phyloP scores from a whole-genome alignment of 805 yeast species.

The Cyberlindnera xylosilytica region DNA sequence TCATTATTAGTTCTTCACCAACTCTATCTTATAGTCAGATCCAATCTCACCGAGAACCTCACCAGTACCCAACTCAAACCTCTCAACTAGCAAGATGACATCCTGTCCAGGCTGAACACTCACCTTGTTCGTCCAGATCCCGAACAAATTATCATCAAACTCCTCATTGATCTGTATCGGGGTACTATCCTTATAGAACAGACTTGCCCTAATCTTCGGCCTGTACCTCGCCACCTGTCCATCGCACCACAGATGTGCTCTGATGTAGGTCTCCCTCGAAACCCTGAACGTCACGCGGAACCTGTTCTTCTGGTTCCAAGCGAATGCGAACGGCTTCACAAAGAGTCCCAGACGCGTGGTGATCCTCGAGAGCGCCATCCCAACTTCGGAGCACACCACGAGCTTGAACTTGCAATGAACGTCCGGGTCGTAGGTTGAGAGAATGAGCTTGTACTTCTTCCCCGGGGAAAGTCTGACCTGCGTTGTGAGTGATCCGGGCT shows the following conservation, averaged over 20 bases:
- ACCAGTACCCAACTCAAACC: constrained; percentile 48
- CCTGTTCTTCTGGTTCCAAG: constrained; percentile 42
- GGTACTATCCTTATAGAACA: constrained; percentile 31
- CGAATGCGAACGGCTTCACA: constrained; percentile 23
- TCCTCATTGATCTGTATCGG: constrained; percentile 35
- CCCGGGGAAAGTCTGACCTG: constrained; percentile 28
- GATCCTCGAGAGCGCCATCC: constrained; percentile 17
- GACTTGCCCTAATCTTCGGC: constrained; percentile 44
- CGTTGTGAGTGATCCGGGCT: constrained; percentile 24
- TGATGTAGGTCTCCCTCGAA: constrained; percentile 20
- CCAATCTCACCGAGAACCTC: constrained; percentile 38
- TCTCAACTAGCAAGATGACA: constrained; percentile 41
- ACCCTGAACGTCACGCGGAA: constrained; percentile 31
- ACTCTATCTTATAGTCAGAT: constrained; percentile 21
- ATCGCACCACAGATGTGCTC: constrained; percentile 20
- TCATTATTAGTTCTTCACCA: too few species aligned
- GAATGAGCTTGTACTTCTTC: constrained; percentile 42
- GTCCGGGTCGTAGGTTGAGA: constrained; percentile 42
- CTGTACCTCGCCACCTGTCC: constrained; percentile 31
- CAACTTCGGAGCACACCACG: constrained; percentile 26
- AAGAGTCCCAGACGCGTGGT: constrained; percentile 37
- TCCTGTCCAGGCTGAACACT: constrained; percentile 23
- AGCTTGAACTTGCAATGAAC: constrained; percentile 32
- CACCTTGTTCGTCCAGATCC: constrained; percentile 32
- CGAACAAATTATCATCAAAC: constrained; percentile 44